These are phyloP conservation scores for Mortierella hygrophila DNA, from an alignment of 192 early-diverging fungal species.

Conservation along the genomic window DNA sequence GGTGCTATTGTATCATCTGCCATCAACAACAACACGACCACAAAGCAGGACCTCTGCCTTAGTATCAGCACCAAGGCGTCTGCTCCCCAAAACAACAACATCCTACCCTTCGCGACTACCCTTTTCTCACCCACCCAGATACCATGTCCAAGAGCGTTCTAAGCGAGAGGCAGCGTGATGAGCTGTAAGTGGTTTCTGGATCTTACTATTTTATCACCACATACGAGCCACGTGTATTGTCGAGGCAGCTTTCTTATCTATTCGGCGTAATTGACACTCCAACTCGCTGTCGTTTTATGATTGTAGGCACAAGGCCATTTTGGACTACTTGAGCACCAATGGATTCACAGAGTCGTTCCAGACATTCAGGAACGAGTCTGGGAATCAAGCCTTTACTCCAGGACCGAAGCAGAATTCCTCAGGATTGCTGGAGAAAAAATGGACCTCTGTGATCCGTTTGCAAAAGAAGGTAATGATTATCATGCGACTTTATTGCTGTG, in stretches of 20 bases:
- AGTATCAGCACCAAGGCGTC: not conserved
- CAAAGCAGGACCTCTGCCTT: not conserved
- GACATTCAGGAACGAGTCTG: slow-evolving; percentile 80
- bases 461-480: slow-evolving; percentile 84
- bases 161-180: slow-evolving; percentile 80
- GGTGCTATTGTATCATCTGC: not conserved
- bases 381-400: slow-evolving; percentile 76
- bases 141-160: slow-evolving; percentile 63
- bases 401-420: slow-evolving; percentile 85
- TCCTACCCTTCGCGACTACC: not conserved
- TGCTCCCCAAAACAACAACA: not conserved
- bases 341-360: slow-evolving; percentile 77
- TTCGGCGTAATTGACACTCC: not conserved
- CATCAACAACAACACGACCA: not conserved
- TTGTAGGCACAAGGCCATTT: slow-evolving; percentile 77
- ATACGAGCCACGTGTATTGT: too few species aligned
- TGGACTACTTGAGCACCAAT: slow-evolving; percentile 89
- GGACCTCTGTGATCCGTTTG: slow-evolving; percentile 94
- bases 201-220: not conserved
- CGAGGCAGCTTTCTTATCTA: not conserved
- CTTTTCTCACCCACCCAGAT: not conserved
- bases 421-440: slow-evolving; percentile 91
- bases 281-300: not conserved
- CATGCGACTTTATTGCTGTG: slow-evolving; percentile 27
- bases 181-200: slow-evolving; percentile 67